A percentile compares a stretch with the other conserved stretches of the same genome.
Evolutionary conservation across 1,139 yeast genomes (phyloP).

Genomic region (Pichia sp.): DNA sequence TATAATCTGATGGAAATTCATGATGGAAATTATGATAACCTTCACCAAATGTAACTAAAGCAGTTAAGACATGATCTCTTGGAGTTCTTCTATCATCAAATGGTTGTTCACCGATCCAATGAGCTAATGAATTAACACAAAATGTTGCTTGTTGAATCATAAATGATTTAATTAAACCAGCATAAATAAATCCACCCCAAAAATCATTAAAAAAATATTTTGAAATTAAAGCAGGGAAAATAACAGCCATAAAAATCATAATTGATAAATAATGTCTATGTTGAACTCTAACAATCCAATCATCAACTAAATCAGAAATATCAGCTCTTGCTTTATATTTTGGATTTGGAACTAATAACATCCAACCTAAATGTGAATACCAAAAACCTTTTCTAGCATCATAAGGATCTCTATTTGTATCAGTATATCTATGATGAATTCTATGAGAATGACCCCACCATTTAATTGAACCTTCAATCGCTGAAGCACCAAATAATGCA

Average conservation of each 20-base stretch:
- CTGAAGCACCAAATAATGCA: constrained; percentile 89
- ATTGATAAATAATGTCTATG: constrained; percentile 80
- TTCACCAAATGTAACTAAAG: constrained; percentile 94
- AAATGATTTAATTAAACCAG: constrained; percentile 78
- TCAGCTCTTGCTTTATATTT: constrained; percentile 94
- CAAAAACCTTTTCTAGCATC: constrained; percentile 95
- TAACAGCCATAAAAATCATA: constrained; percentile 61
- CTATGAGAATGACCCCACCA: constrained; percentile 99
- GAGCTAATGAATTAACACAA: constrained; percentile 97
- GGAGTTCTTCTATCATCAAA: constrained; percentile 98
- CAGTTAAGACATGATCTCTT: constrained; percentile 91
- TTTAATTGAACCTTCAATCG: constrained; percentile 94
- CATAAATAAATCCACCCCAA: constrained; percentile 89
- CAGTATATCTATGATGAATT: constrained; percentile 96
- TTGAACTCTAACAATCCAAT: constrained; percentile 87
- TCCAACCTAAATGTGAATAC: constrained; percentile 98
- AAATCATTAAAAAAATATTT: constrained; percentile 85
- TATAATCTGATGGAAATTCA: constrained; percentile 97
- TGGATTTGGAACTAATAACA: constrained; percentile 90
- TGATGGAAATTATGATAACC: constrained; percentile 99
- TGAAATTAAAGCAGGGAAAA: constrained; percentile 71
- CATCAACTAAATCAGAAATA: constrained; percentile 83
- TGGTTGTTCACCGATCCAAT: constrained; percentile 97
- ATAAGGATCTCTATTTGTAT: constrained; percentile 94
- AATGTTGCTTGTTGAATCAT: constrained; percentile 95